Evolutionary conservation across 148 eudicot species (phyloP), one percentile per base, ranked within the genome.

Genomic region (Rhododendron kiyosumense): DNA sequence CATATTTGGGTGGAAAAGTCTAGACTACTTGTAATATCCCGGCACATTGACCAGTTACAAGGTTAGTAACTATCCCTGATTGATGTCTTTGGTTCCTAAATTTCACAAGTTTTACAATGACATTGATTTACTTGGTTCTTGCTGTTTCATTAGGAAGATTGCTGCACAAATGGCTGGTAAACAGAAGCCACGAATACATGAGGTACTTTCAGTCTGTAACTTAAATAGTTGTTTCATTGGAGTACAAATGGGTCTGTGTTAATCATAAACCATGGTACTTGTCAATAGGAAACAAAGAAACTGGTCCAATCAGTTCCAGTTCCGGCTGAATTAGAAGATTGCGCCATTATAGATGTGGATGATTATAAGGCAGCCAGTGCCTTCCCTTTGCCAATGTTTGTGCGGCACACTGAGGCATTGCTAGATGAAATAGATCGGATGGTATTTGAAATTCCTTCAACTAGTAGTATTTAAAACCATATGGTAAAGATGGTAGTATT

Each of bases 361-460:
- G 94, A 88, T 0, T 63, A 83, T 82, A 87, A 87, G 84, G 34
- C 22, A 63, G 57, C 84, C 46, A 84, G 87, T 52, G 93, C 90
- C 38, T 90, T 84, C 9, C 87, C 90, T 49, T 92, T 89, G 79
- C 96, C 98, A 0, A 94, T 93, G 93, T 91, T 89, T 88, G 93
- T 96, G 89, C 96, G 93, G 85, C 95, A 93, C 79, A 90, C 96
- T 38, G 96, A 92, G 79, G 90, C 93, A 24, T 91, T 93, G 92
- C 91, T 92, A 22, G 93, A 89, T 52, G 96, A 93, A 85, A 92
- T 92, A 34, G 93, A 92, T 88, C 89, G 87, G 48, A 95, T 94
- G 98, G 98, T 95, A 85, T 38, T 32, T 69, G 30, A 71, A 48
- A 32, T 81, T 57, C 36, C 4, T 45, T 38, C 34, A 32, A 34